Evolutionary conservation across 2,329 filamentous ascomycete genomes (phyloP), one percentile per base, ranked within the genome.

Genomic region (Sphaerulina populicola): DNA sequence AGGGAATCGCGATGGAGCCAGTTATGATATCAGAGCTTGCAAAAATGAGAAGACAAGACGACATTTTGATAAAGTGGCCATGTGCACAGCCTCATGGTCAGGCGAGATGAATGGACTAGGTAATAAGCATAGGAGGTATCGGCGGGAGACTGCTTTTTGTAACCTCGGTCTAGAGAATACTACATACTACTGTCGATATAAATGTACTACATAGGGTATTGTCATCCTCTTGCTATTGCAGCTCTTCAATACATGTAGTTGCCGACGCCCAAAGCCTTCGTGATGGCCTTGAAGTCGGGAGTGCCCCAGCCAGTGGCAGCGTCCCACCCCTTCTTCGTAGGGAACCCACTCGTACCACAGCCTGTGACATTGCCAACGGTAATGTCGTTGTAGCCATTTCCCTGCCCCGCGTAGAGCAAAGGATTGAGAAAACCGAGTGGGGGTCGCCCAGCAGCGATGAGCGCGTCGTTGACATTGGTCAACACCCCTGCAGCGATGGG

Each of bases 391-490:
- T 80, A 69, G 0, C 69, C 76, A 54, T 69, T 64, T 49, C 70
- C 72, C 5, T 73, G 73, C 10, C 37, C 43, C 33, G 66, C 67
- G 61, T 82, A 83, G 5, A 82, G 61, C 76, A 77, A 81, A 0
- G 79, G 79, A 59, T 83, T 82, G 42, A 82, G 54, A 68, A 79
- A 82, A 0, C 80, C 80, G 39, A 82, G 66, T 0, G 71, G 64
- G 0, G 72, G 62, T 61, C 76, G 73, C 4, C 76, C 76, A 6
- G 66, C 68, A 0, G 72, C 68, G 29, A 83, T 63, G 36, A 79
- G 69, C 1, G 77, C 79, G 59, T 84, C 81, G 57, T 85, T 85
- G 53, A 85, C 69, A 3, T 85, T 72, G 1, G 77, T 71, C 0
- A 72, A 66, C 14, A 83, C 64, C 23, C 73, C 77, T 0, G 78